phyloP scores from a whole-genome alignment of 2,329 filamentous ascomycete species.

The Alternaria sp. region DNA sequence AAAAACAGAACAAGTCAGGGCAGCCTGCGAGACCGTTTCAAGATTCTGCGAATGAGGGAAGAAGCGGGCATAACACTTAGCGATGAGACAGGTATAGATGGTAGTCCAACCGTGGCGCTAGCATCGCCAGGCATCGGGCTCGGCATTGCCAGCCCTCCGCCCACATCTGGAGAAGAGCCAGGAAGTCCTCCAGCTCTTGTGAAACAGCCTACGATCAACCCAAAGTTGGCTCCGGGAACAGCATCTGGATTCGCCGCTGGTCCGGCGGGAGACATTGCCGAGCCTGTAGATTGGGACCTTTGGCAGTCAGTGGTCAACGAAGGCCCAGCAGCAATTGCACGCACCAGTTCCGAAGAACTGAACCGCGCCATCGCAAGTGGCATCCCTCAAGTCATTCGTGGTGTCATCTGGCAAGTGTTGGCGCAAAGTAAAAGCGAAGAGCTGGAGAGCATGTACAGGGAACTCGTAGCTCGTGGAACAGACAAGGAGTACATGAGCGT shows the following conservation, averaged over 20 bases:
- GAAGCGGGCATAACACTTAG: slow-evolving; percentile 52
- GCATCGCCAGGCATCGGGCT: slow-evolving; percentile 55
- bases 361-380: slow-evolving; percentile 91
- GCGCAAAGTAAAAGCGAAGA: slow-evolving; percentile 95
- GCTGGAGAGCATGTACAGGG: slow-evolving; percentile 84
- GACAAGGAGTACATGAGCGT: slow-evolving; percentile 69
- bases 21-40: slow-evolving; percentile 59
- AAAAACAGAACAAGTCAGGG: slow-evolving; percentile 49
- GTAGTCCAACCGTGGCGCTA: slow-evolving; percentile 52
- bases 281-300: slow-evolving; percentile 95
- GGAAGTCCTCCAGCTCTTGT: slow-evolving; percentile 47
- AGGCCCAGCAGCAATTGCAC: slow-evolving; percentile 85
- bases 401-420: slow-evolving; percentile 98
- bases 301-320: slow-evolving; percentile 98
- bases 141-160: slow-evolving; percentile 59
- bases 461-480: slow-evolving; percentile 80
- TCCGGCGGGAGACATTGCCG: slow-evolving; percentile 72
- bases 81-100: slow-evolving; percentile 58
- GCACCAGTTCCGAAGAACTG: slow-evolving; percentile 87
- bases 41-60: slow-evolving; percentile 56
- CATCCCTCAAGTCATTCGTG: slow-evolving; percentile 92
- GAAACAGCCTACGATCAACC: slow-evolving; percentile 71
- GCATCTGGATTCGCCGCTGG: slow-evolving; percentile 82
- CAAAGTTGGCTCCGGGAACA: slow-evolving; percentile 81
- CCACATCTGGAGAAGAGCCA: slow-evolving; percentile 55